These are phyloP conservation scores for Syzygium malaccense DNA, from an alignment of 441 rosid genomes.

Conservation along the genomic window DNA sequence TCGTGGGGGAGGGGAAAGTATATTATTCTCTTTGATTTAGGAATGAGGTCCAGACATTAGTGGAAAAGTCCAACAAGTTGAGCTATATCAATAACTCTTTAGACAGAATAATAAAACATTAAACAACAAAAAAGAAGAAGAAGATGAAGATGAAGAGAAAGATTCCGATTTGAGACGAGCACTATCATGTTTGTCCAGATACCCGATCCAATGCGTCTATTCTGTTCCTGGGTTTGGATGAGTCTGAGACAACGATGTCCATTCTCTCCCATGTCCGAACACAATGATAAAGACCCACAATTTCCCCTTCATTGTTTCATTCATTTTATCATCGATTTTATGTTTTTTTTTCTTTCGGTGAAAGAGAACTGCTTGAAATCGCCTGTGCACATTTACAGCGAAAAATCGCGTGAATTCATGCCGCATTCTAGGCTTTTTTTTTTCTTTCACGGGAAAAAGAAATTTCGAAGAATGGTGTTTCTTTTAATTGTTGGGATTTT, in stretches of 20 bases:
- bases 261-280: background rate
- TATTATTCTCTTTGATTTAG: background rate
- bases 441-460: background rate
- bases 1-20: background rate
- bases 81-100: background rate
- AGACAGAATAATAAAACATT: background rate
- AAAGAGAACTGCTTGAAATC: background rate
- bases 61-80: background rate
- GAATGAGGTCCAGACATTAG: background rate
- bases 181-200: background rate
- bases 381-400: background rate
- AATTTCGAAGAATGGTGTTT: background rate
- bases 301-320: background rate
- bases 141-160: background rate
- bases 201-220: background rate
- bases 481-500: background rate
- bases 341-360: fast-evolving
- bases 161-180: background rate
- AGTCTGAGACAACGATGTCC: background rate
- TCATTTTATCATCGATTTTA: background rate
- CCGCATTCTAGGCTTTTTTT: background rate
- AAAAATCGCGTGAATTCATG: background rate
- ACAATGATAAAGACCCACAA: background rate
- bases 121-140: background rate
- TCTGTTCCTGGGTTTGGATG: background rate